Evolutionary conservation across 805 yeast genomes (phyloP).

Genomic region (Wickerhamomyces canadensis): DNA sequence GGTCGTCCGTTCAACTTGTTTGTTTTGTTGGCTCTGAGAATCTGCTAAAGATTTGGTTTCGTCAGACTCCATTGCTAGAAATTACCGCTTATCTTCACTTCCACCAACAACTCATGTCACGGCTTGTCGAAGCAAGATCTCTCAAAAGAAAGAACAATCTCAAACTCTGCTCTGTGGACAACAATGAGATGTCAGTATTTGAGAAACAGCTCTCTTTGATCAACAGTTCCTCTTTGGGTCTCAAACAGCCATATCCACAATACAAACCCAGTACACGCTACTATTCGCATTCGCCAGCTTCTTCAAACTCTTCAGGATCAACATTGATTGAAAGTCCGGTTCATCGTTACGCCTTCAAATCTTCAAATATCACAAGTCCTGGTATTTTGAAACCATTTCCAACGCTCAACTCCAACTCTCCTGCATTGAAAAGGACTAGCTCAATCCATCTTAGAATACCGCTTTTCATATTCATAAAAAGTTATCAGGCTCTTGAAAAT

Average conservation of each 20-base stretch:
- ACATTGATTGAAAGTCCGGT: slow-evolving; percentile 6
- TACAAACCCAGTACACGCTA: slow-evolving; percentile 1
- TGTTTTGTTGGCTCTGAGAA: no score
- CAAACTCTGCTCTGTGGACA: slow-evolving; percentile 5
- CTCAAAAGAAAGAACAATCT: slow-evolving; percentile 5
- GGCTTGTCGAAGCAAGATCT: background rate
- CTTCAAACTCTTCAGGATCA: slow-evolving; percentile 5
- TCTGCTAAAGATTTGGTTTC: no score
- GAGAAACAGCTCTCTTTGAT: slow-evolving; percentile 17
- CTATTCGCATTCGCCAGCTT: background rate
- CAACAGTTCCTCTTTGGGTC: slow-evolving; percentile 6
- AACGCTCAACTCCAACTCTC: background rate
- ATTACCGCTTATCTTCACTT: background rate
- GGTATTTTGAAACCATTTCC: background rate
- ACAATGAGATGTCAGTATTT: slow-evolving; percentile 13
- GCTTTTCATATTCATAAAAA: slow-evolving; percentile 4
- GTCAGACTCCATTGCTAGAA: no score
- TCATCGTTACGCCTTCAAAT: no score
- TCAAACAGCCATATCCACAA: background rate
- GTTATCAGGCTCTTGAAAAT: slow-evolving; percentile 6
- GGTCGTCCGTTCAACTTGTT: no score
- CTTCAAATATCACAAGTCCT: background rate
- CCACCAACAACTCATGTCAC: background rate
- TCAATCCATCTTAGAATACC: slow-evolving; percentile 8
- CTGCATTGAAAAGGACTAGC: background rate